Evolutionary conservation across 2,329 filamentous ascomycete genomes (phyloP).

Genomic region (Fusarium tricinctum): DNA sequence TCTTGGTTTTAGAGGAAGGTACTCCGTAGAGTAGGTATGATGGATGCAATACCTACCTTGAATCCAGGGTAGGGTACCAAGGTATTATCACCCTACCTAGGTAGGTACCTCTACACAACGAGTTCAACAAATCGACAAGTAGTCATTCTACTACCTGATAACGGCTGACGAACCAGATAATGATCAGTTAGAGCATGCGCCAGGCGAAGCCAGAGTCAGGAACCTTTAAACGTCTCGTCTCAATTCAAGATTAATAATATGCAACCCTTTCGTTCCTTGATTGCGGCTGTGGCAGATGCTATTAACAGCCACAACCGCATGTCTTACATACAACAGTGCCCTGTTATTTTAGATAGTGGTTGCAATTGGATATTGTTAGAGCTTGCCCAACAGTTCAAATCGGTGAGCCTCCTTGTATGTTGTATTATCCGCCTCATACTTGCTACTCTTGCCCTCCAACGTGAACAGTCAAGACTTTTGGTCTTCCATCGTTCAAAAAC

Average conservation of each 20-base stretch:
- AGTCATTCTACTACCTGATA: neutral
- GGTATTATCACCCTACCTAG: too few species aligned
- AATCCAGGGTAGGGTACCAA: too few species aligned
- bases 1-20: neutral
- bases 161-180: neutral
- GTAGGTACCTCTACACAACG: too few species aligned
- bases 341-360: neutral
- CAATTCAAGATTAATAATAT: constrained; percentile 1
- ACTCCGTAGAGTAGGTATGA: too few species aligned
- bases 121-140: neutral
- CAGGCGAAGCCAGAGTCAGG: neutral
- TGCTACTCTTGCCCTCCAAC: constrained; percentile 59
- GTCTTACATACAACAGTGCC: constrained; percentile 14
- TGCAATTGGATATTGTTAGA: neutral
- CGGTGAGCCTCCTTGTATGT: too few species aligned
- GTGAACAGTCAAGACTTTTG: constrained; percentile 68
- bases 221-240: neutral
- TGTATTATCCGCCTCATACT: neutral
- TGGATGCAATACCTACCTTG: too few species aligned
- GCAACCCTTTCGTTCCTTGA: constrained; percentile 28
- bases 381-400: neutral
- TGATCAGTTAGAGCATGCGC: neutral
- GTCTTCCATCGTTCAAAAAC: constrained; percentile 69
- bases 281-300: constrained; percentile 23
- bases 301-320: constrained; percentile 26